phyloP scores from a whole-genome alignment of 768 basidiomycete genomes.

The Lactarius hatsudake region DNA sequence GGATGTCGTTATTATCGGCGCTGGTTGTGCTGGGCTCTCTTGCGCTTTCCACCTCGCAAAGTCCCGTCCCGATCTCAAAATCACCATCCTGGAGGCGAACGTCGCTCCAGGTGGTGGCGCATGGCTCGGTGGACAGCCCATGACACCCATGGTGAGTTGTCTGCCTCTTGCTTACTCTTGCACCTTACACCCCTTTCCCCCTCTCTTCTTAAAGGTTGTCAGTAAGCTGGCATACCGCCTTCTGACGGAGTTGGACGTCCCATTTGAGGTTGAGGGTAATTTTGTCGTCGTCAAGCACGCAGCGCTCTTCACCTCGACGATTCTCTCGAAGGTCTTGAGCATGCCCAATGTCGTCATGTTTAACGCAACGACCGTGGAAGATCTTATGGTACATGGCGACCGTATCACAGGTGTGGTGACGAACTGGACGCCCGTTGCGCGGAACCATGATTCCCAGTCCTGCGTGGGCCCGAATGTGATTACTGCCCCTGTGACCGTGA shows the following conservation, averaged over 20 bases:
- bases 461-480: slow-evolving; percentile 34
- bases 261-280: slow-evolving; percentile 73
- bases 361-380: slow-evolving; percentile 81
- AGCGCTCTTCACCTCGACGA: slow-evolving; percentile 75
- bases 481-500: slow-evolving; percentile 72
- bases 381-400: slow-evolving; percentile 65
- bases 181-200: not conserved
- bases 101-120: slow-evolving; percentile 71
- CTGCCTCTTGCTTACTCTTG: too few species aligned
- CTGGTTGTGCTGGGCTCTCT: slow-evolving; percentile 62
- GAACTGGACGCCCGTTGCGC: slow-evolving; percentile 45
- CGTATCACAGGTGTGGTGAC: slow-evolving; percentile 54
- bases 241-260: slow-evolving; percentile 64
- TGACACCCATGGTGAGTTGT: slow-evolving; percentile 66
- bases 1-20: slow-evolving; percentile 75
- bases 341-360: slow-evolving; percentile 70
- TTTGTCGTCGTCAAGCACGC: slow-evolving; percentile 83
- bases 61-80: slow-evolving; percentile 62
- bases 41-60: slow-evolving; percentile 73
- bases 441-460: too few species aligned
- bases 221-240: slow-evolving; percentile 76
- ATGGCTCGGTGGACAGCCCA: slow-evolving; percentile 76
- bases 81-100: slow-evolving; percentile 68
- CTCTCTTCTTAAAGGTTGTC: slow-evolving; percentile 49
- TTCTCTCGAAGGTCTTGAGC: slow-evolving; percentile 67